Conservation (phyloP, 192 early-diverging fungal species). For the Coemansia biformis region DNA sequence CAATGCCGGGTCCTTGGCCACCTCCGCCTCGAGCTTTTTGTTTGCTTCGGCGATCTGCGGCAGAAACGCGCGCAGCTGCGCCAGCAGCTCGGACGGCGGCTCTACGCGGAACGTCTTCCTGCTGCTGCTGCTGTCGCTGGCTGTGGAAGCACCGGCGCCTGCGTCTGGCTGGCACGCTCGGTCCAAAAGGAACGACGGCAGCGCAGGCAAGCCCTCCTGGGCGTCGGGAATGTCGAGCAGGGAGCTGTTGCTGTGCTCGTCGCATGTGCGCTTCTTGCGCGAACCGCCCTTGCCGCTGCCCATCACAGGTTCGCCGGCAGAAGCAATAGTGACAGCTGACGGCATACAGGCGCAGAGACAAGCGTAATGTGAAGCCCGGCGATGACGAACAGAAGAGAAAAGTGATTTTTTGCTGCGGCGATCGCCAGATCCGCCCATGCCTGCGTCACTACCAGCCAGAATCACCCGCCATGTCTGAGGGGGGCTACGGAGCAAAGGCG, state of each 20-base stretch:
- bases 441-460: too few relatives aligned
- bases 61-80: slow-evolving; percentile 37
- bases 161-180: background rate
- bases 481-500: too few relatives aligned
- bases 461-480: too few relatives aligned
- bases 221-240: slow-evolving; percentile 15
- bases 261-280: background rate
- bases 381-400: slow-evolving; percentile 4
- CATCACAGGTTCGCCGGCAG: background rate
- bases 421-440: too few relatives aligned
- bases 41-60: slow-evolving; percentile 49
- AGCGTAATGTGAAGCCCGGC: too few relatives aligned
- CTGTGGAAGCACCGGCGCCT: too few relatives aligned
- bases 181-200: slow-evolving; percentile 1
- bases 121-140: background rate
- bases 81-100: slow-evolving; percentile 35
- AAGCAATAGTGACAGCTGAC: too few relatives aligned
- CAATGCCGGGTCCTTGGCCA: slow-evolving; percentile 26
- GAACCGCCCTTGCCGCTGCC: background rate
- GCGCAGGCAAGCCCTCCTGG: background rate
- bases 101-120: slow-evolving; percentile 41
- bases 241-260: slow-evolving; percentile 1
- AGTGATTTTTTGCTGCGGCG: background rate
- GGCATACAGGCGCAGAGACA: too few relatives aligned
- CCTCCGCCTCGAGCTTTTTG: slow-evolving; percentile 24